phyloP scores from a whole-genome alignment of 75 land plant species.

The Pseudotsuga menziesii region DNA sequence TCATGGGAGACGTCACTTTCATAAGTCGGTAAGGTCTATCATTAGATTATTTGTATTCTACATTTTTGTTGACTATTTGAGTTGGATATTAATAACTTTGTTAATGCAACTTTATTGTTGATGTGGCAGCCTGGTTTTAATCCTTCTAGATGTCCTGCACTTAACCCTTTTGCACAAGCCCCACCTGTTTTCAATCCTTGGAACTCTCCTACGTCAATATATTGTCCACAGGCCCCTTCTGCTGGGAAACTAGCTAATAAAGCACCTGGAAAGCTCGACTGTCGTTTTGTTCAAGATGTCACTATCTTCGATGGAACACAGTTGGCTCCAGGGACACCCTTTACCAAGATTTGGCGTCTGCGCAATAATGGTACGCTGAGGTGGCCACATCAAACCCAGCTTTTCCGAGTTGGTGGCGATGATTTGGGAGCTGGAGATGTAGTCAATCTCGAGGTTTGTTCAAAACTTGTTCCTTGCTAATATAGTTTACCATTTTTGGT shows the following conservation, averaged over 20 bases:
- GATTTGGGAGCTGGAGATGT: slow-evolving; percentile 34
- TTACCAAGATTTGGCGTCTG: slow-evolving; percentile 92
- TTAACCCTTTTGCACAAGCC: not conserved
- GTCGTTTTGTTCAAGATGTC: slow-evolving; percentile 80
- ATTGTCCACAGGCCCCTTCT: slow-evolving; percentile 13
- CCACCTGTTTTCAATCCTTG: no score
- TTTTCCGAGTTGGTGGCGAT: slow-evolving; percentile 84
- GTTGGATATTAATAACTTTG: not conserved
- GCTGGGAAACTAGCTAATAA: slow-evolving; percentile 15
- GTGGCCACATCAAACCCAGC: slow-evolving; percentile 65
- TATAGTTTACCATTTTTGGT: not conserved
- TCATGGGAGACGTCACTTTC: slow-evolving; percentile 10
- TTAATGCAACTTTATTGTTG: not conserved
- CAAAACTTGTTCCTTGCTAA: not conserved
- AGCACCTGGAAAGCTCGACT: slow-evolving; percentile 47
- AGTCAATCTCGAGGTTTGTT: slow-evolving; percentile 57
- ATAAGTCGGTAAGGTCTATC: not conserved
- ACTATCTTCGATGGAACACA: slow-evolving; percentile 75
- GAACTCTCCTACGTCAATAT: no score
- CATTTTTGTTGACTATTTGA: not conserved
- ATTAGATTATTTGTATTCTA: not conserved
- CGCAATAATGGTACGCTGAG: slow-evolving; percentile 60
- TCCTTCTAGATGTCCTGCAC: not conserved
- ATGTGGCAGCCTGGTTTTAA: not conserved
- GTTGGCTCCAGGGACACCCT: slow-evolving; percentile 62